Conservation (phyloP, 73 alveolate species). For the Tetrahymena malaccensis region DNA sequence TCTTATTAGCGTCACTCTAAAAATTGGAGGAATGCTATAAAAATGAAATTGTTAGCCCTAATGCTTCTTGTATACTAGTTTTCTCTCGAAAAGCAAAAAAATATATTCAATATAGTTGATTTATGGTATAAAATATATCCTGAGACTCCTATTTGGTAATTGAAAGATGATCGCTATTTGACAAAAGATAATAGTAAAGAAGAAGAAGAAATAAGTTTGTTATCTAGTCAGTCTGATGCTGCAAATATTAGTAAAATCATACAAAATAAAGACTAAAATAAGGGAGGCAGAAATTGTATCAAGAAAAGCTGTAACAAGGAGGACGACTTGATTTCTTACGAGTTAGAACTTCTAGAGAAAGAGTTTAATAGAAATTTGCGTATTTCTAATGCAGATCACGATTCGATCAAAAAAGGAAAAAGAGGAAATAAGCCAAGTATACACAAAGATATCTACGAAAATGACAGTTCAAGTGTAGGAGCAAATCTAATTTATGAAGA, state of each 20-base stretch:
- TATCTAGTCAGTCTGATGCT: neutral
- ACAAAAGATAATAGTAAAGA: neutral
- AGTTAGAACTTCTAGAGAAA: neutral
- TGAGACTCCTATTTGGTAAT: neutral
- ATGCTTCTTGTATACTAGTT: neutral
- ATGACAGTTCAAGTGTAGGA: neutral
- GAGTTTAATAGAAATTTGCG: neutral
- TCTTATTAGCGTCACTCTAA: neutral
- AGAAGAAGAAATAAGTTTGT: neutral
- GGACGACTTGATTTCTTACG: neutral
- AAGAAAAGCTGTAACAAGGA: neutral
- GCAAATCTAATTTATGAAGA: neutral
- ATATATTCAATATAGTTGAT: neutral
- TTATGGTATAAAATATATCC: neutral
- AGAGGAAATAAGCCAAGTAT: neutral
- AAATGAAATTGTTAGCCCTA: neutral
- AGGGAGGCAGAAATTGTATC: neutral
- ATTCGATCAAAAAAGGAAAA: neutral
- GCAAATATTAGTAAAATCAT: neutral
- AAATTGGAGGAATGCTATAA: neutral
- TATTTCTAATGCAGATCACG: neutral
- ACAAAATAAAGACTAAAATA: neutral
- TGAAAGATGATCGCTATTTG: neutral
- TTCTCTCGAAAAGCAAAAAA: neutral
- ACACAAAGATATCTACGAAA: neutral